Conservation (phyloP, 164 flowering plant species). For the Macadamia tetraphylla region DNA sequence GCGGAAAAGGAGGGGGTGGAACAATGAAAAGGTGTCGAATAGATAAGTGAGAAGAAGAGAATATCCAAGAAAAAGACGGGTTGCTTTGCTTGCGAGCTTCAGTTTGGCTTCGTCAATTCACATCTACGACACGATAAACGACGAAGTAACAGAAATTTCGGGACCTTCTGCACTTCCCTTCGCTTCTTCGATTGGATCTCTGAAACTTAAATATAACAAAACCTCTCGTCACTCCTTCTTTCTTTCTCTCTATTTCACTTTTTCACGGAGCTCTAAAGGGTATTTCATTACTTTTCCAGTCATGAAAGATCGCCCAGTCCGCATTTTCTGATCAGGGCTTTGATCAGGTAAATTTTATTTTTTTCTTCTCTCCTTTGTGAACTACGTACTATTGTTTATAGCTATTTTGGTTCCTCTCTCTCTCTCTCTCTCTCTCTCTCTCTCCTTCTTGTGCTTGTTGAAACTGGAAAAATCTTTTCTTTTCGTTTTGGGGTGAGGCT, state of each 20-base stretch:
- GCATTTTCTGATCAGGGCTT: conserved; percentile 19
- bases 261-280: conserved; percentile 5
- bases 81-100: conserved; percentile 30
- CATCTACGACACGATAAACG: conserved; percentile 12
- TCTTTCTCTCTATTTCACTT: neutral
- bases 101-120: conserved; percentile 2
- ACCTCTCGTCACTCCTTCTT: neutral
- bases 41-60: neutral
- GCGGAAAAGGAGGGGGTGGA: neutral
- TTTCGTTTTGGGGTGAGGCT: too few relatives aligned
- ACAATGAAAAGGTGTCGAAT: neutral
- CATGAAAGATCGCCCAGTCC: conserved; percentile 22
- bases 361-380: neutral
- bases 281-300: conserved; percentile 8
- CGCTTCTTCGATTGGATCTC: conserved; percentile 47
- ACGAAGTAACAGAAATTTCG: conserved; percentile 14
- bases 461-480: too few relatives aligned
- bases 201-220: conserved; percentile 7
- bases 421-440: too few relatives aligned
- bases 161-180: neutral
- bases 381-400: neutral
- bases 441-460: too few relatives aligned
- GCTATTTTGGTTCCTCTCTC: neutral
- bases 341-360: conserved; percentile 17
- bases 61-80: neutral